Evolutionary conservation across 2,329 filamentous ascomycete species (phyloP), one percentile per base, ranked within the genome.

Genomic region (Akanthomyces lecanii): DNA sequence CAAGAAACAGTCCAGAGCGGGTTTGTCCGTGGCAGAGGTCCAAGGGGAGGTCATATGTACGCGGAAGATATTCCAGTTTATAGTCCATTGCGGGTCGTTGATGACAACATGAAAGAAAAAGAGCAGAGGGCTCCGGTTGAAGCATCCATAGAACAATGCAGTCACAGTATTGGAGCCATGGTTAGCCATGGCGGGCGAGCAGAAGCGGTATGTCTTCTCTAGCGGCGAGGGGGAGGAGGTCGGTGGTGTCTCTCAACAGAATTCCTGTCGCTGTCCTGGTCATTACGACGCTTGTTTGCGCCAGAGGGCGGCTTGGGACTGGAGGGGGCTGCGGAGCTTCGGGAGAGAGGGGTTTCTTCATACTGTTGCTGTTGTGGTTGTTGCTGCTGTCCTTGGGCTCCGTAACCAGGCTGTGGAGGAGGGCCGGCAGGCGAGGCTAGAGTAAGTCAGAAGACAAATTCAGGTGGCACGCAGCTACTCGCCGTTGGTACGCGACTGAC

Each of bases 401-500:
- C 69, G 57, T 63, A 61, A 53, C 65, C 59, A 62, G 65, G 57
- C 67, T 73, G 66, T 64, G 69, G 70, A 66, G 74, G 55, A 51
- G 56, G 74, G 73, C 79, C 79, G 78, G 81, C 80, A 74, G 79
- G 77, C 71, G 80, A 82, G 71, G 78, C 80, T 82, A 82, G 72
- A 80, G 72, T 77, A 79, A 18, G 56, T 63, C 55, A 63, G 61
- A 52, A 45, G 18, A 51, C 36, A 54, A 61, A 21, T 61, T 61
- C 58, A 54, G 58, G n/a, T 47, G 28, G 48, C 50, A 44, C 48
- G 28, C 58, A 61, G 47, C 58, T 61, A 61, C 40, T 61, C 58
- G 67, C 65, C 67, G 64, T 65, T 63, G 70, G 70, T 69, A 71
- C 74, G 69, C 67, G 71, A 87, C 81, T 81, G 81, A 84, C 85